phyloP scores from a whole-genome alignment of 2,329 filamentous ascomycete species.

The Xylariaceae sp. region DNA sequence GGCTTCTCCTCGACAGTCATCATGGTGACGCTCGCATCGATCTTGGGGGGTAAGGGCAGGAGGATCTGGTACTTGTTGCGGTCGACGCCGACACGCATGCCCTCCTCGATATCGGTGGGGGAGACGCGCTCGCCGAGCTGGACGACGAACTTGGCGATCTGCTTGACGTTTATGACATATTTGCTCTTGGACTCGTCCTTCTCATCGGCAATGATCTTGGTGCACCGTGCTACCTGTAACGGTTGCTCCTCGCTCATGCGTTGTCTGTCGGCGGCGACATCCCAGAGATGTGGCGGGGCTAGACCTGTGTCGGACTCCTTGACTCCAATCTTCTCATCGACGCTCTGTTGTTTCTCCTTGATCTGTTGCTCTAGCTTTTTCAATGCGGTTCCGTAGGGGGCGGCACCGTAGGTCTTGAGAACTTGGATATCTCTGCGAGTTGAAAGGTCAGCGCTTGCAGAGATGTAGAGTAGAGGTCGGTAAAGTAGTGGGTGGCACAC shows the following conservation, averaged over 20 bases:
- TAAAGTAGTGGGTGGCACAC: slow-evolving; percentile 37
- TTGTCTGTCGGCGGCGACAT: slow-evolving; percentile 94
- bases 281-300: slow-evolving; percentile 97
- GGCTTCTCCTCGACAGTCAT: slow-evolving; percentile 99
- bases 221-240: slow-evolving; percentile 94
- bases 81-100: slow-evolving; percentile 97
- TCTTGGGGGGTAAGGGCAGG: slow-evolving; percentile 92
- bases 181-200: slow-evolving; percentile 97
- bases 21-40: slow-evolving; percentile 98
- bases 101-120: slow-evolving; percentile 98
- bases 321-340: slow-evolving; percentile 96
- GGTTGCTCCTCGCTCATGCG: slow-evolving; percentile 98
- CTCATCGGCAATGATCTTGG: slow-evolving; percentile 97
- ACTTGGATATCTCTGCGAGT: slow-evolving; percentile 87
- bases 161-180: slow-evolving; percentile 99
- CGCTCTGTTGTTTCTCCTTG: slow-evolving; percentile 96
- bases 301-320: slow-evolving; percentile 99
- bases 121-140: slow-evolving; percentile 95
- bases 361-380: slow-evolving; percentile 99
- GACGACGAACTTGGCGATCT: slow-evolving; percentile 99
- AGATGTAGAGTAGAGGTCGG: not conserved
- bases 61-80: slow-evolving; percentile 99
- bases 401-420: slow-evolving; percentile 96
- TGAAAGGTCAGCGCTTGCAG: slow-evolving; percentile 19
- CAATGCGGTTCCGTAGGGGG: slow-evolving; percentile 86